Base-by-base conservation (phyloP, 148 eudicot species). In the Salicornia ramosissima region DNA sequence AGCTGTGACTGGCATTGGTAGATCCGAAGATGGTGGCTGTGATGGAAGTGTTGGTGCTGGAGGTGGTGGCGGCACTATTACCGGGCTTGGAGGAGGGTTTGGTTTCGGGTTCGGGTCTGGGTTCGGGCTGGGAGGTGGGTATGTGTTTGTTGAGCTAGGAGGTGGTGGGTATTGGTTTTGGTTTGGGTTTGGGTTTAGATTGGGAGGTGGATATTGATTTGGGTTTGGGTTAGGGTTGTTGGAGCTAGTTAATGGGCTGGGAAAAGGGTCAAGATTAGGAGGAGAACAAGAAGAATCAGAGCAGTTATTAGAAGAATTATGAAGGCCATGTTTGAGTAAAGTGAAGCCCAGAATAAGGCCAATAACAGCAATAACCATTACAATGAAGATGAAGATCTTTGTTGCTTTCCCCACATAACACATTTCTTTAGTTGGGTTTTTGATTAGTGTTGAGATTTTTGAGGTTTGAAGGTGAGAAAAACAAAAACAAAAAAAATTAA, bases 361-460 rank as follows among this genome's bases (percentile, higher is more conserved):
- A 5, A 82, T 83, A 0, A 92, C 73, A 0, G 80, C 84, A 2
- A 92, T 56, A 16, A 77, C 86, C 2, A 82, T 65, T 56, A 88
- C 71, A 14, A 92, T 82, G 84, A 90, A 88, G 71, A 92, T 86
- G 88, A 92, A 92, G 85, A 92, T 92, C 87, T 90, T 92, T 25
- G 97, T 92, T 21, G 97, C 97, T 81, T 92, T 92, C 0, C 97
- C 97, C 50, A 92, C 88, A 76, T 90, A 92, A 42, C 97, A 92
- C 91, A 92, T 89, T 83, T 78, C n/a, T n/a, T 42, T 42, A 2
- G 4, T 11, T 55, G 2, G 13, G 55, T 51, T 51, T 51, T 21
- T 51, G 25, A 1, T 18, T 51, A n/a, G 0, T 21, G 22, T 19
- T 21, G 6, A 18, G 3, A 10, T 51, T 31, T 4, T 49, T n/a